Conservation (phyloP, 805 yeast genomes). For the Zygoascus tannicola region DNA sequence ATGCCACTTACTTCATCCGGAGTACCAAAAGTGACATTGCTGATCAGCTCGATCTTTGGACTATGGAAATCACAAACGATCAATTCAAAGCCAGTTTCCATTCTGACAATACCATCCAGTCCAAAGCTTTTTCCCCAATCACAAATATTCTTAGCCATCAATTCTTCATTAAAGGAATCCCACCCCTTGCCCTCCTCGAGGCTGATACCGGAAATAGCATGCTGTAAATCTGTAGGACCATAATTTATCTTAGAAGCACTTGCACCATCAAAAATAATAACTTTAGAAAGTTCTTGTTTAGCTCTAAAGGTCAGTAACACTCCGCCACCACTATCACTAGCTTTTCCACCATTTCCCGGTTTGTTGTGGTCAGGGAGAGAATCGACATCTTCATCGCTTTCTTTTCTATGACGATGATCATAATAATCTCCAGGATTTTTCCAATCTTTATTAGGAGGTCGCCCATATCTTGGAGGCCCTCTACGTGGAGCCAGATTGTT, state of each 20-base stretch:
- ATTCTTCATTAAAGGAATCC: constrained; percentile 32
- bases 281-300: constrained; percentile 35
- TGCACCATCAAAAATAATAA: constrained; percentile 54
- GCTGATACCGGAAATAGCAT: constrained; percentile 30
- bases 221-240: constrained; percentile 55
- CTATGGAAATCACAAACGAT: constrained; percentile 45
- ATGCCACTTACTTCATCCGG: background rate
- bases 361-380: background rate
- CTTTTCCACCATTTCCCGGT: background rate
- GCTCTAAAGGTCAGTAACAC: constrained; percentile 35
- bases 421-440: too few species aligned
- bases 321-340: too few species aligned
- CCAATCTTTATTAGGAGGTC: background rate
- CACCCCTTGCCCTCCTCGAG: too few species aligned
- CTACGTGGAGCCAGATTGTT: background rate
- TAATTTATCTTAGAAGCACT: constrained; percentile 49
- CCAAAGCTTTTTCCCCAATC: constrained; percentile 45
- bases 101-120: constrained; percentile 49
- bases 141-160: constrained; percentile 40
- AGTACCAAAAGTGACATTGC: background rate
- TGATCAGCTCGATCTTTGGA: constrained; percentile 36
- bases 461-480: background rate
- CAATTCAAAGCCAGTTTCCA: constrained; percentile 53
- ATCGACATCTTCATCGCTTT: too few species aligned
- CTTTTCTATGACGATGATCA: background rate